Evolutionary conservation across 768 basidiomycete genomes (phyloP), one percentile per base, ranked within the genome.

Genomic region (Naganishia onofrii): DNA sequence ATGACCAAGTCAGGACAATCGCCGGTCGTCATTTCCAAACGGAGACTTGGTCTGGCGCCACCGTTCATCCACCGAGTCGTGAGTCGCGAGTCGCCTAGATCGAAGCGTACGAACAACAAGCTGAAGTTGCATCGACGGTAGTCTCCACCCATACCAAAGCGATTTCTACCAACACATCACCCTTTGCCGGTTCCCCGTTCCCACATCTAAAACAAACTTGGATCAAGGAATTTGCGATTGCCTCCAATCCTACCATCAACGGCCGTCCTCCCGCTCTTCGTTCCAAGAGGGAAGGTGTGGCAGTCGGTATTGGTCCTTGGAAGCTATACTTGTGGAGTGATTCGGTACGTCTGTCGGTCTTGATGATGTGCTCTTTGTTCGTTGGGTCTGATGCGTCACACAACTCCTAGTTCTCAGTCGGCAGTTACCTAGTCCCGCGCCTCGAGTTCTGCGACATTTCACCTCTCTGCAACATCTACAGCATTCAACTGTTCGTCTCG

Each of bases 151-250:
- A 51, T 12, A 51, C 48, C n/a, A 51, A 51, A 26, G n/a, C 48
- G 23, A n/a, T 51, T 17, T 51, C n/a, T 23, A 51, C 48, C 48
- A 51, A 51, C 48, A 51, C 48, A 23, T 51, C 48, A 6, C 48
- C 48, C 15, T 51, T 51, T n/a, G 23, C 48, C 3, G 48, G 48
- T 6, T 51, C 21, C 23, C 48, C 48, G 3, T 51, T 51, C 48
- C 48, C n/a, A 6, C 48, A 51, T 51, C 23, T 51, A 12, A 51
- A 51, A 12, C 48, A 51, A 23, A 51, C 48, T n/a, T 51, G 48
- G 48, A 51, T 51, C 48, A 51, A 51, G 21, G 48, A 51, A 51
- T 51, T 51, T 12, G 48, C 48, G 21, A 51, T 51, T n/a, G 48
- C 48, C 13, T 51, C 48, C 7, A 26, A n/a, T 12, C 23, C 48